A percentile compares a stretch with the other conserved stretches of the same genome.
phyloP scores from a whole-genome alignment of 345 rosid species.

The Turnera subulata region DNA sequence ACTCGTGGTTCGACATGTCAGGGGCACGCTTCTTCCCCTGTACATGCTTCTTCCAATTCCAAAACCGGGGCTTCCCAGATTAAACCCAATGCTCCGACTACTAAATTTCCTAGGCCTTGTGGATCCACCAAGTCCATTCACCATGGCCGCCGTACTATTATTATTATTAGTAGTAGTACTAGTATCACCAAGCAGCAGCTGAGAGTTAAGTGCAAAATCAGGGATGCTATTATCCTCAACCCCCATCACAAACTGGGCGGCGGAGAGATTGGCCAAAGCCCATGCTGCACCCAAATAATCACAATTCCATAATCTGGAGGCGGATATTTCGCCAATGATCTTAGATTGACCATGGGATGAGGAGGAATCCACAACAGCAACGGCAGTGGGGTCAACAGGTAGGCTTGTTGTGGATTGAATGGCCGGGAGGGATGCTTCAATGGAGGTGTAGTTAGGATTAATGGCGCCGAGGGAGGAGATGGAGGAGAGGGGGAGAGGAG shows the following conservation, averaged over 20 bases:
- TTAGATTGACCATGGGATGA: slow-evolving; percentile 49
- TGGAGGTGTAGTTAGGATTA: slow-evolving; percentile 47
- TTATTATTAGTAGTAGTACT: too few relatives aligned
- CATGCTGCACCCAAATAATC: slow-evolving; percentile 91
- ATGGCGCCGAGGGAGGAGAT: slow-evolving; percentile 68
- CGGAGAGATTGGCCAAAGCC: slow-evolving; percentile 86
- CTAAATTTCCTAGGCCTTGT: slow-evolving; percentile 67
- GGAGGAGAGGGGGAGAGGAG: slow-evolving; percentile 87
- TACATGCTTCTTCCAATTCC: slow-evolving; percentile 79
- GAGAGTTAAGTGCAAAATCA: slow-evolving; percentile 46
- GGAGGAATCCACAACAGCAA: slow-evolving; percentile 78
- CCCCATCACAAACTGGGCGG: slow-evolving; percentile 96
- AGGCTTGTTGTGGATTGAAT: slow-evolving; percentile 47
- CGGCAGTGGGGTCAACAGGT: slow-evolving; percentile 68
- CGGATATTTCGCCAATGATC: slow-evolving; percentile 92
- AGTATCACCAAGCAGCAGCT: slow-evolving; percentile 7
- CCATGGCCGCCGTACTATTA: slow-evolving; percentile 25
- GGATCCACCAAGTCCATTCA: slow-evolving; percentile 27
- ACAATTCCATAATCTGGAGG: slow-evolving; percentile 91
- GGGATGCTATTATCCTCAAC: slow-evolving; percentile 69
- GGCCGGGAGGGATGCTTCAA: slow-evolving; percentile 78
- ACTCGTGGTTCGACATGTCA: slow-evolving; percentile 81
- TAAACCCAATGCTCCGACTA: slow-evolving; percentile 91
- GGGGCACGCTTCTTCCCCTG: slow-evolving; percentile 87
- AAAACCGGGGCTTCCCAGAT: slow-evolving; percentile 49